Base-by-base conservation (phyloP, 768 basidiomycete genomes). In the Suillus subaureus region DNA sequence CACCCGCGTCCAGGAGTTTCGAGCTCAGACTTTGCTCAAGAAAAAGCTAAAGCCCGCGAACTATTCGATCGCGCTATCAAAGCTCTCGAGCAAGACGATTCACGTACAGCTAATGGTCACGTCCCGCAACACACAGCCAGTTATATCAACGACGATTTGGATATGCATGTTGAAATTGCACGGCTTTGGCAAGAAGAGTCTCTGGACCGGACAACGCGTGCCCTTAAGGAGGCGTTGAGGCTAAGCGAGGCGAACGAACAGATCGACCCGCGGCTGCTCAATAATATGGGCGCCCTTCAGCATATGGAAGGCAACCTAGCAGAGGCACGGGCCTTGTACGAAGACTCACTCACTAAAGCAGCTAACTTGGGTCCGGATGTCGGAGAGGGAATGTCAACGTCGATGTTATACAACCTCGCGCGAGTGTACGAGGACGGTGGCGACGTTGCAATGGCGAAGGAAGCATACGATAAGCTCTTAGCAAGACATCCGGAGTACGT, bases 401-500 rank as follows among this genome's bases (percentile, higher is more conserved):
- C 92, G 0, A 86, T 96, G 31, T 79, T 96, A 54, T 99, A 94
- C 78, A 99, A 99, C 73, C 87, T 98, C 28, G 97, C 92, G 0
- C 83, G 96, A 65, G 90, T 92, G 18, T 96, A 95, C 71, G 97
- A 99, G 76, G 94, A 95, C 56, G 82, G 86, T 62, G 91, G 91
- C 1, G 89, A 93, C 42, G 82, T 84, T 6, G 82, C 78, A 2
- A 82, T 89, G 66, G 96, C 97, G 2, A 89, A 84, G 68, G 93
- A 91, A 69, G 94, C 93, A 2, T 99, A 96, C 71, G 87, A 90
- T 57, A 94, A 95, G 76, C 82, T 99, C 11, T 78, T 98, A 42
- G 80, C 87, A n/a, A 84, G 91, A 62, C 97, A 99, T 81, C 94
- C 96, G 1, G 97, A 99, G 78, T 98, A 97, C 74, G 86, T 96